Evolutionary conservation across 495 filamentous ascomycete species (phyloP).

Genomic region (Tuber microsphaerosporum): DNA sequence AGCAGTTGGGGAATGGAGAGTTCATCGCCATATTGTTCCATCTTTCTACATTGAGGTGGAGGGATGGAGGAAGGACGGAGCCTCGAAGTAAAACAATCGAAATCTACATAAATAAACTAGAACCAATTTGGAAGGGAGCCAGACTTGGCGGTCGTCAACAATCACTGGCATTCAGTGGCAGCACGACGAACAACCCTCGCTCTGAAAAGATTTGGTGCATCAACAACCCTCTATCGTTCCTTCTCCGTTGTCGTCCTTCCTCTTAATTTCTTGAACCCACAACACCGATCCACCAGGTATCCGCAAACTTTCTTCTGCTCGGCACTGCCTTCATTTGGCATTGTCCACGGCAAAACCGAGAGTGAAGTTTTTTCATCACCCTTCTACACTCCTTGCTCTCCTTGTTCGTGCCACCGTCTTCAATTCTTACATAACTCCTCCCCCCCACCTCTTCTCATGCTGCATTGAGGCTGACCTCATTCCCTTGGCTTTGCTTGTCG

Average conservation of each 20-base stretch:
- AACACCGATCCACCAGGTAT: background rate
- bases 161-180: background rate
- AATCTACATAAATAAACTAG: background rate
- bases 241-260: background rate
- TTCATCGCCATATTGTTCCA: background rate
- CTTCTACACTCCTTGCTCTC: background rate
- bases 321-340: constrained; percentile 2
- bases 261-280: background rate
- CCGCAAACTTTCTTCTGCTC: background rate
- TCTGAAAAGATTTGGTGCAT: background rate
- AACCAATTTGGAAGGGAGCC: constrained; percentile 11
- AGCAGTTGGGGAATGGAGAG: background rate
- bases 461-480: constrained; percentile 24
- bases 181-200: constrained; percentile 2
- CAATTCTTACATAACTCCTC: constrained; percentile 4
- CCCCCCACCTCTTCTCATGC: background rate
- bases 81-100: constrained; percentile 4
- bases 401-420: background rate
- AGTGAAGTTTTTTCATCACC: constrained; percentile 1
- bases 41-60: background rate
- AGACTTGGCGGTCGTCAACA: constrained; percentile 32
- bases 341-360: background rate
- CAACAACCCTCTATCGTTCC: constrained; percentile 5
- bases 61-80: background rate
- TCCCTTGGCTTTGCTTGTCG: constrained; percentile 10